These are phyloP conservation scores for Hypomyces perniciosus DNA, from an alignment of 2,329 filamentous ascomycete genomes.

Conservation along the genomic window DNA sequence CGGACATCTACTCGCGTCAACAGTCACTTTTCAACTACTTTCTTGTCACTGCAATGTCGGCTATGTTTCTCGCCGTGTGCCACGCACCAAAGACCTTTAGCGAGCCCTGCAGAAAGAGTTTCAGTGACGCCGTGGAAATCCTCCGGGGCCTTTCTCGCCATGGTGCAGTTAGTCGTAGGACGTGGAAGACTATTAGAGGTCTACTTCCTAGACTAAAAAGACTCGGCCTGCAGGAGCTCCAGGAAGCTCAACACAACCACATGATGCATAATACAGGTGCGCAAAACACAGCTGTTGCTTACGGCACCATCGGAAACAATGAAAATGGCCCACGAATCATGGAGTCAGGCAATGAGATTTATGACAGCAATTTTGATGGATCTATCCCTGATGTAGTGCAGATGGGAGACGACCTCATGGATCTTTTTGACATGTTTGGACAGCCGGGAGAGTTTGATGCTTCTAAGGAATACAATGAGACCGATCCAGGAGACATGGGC, in stretches of 20 bases:
- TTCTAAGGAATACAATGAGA: neutral
- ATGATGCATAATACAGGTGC: neutral
- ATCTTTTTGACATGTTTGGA: constrained; percentile 30
- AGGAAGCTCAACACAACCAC: neutral
- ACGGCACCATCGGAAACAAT: constrained; percentile 2
- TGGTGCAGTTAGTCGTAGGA: constrained; percentile 25
- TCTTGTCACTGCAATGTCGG: constrained; percentile 24
- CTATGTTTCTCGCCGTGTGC: constrained; percentile 38
- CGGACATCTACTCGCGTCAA: constrained; percentile 21
- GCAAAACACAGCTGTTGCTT: neutral
- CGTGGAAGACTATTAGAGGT: constrained; percentile 32
- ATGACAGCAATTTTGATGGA: constrained; percentile 8
- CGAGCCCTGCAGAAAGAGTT: constrained; percentile 27
- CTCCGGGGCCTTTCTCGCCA: constrained; percentile 28
- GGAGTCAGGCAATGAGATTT: neutral
- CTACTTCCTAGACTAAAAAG: constrained; percentile 27
- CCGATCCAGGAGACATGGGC: neutral
- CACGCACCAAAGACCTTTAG: constrained; percentile 38
- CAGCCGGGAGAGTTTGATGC: constrained; percentile 22
- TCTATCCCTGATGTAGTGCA: constrained; percentile 28
- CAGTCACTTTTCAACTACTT: constrained; percentile 23
- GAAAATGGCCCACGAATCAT: neutral
- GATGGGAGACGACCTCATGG: constrained; percentile 31
- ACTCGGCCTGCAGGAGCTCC: constrained; percentile 18
- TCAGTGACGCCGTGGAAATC: constrained; percentile 27